Evolutionary conservation across 768 basidiomycete species (phyloP), one percentile per base, ranked within the genome.

Genomic region (Hydnomerulius pinastri): DNA sequence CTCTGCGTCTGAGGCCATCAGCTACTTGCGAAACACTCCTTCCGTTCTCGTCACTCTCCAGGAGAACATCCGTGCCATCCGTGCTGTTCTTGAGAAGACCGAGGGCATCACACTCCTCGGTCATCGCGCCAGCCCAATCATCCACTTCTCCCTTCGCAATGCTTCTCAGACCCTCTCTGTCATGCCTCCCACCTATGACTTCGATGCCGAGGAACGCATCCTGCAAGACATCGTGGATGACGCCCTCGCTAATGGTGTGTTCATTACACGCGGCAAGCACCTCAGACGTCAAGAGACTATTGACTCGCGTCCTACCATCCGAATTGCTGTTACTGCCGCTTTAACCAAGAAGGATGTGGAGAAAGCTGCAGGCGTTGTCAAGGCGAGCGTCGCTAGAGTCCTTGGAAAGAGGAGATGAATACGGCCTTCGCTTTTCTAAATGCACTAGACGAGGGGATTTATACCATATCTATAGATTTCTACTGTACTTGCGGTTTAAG

Each of bases 211-310:
- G 67, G 95, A 98, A 63, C 72, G 75, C 33, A 49, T 92, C 21
- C 65, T 99, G 57, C 95, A 98, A 70, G 92, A 96, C 45, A 83
- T 98, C 11, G 93, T 98, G 12, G 96, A 98, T 52, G 91, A 97
- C 62, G 78, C 81, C 1, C 72, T 92, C 35, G 73, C 74, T 6
- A 89, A 90, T 56, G 93, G 92, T 9, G 87, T 99, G 38, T 74
- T 98, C 59, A 72, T 97, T 51, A 95, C 92, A 3, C 80, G 90
- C 20, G 86, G 92, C 35, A 90, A 90, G 74, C 71, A 92, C 49
- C 66, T 97, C 57, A 80, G 80, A 43, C 84, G 86, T 5, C 94
- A 97, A 70, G 96, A 99, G 76, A 72, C 82, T 55, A 73, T 81
- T 13, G 92, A 97, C 66, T 78, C 83, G 13, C 77, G 85, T 39